Evolutionary conservation across 495 filamentous ascomycete genomes (phyloP).

Genomic region (Schizothecium vesticola): DNA sequence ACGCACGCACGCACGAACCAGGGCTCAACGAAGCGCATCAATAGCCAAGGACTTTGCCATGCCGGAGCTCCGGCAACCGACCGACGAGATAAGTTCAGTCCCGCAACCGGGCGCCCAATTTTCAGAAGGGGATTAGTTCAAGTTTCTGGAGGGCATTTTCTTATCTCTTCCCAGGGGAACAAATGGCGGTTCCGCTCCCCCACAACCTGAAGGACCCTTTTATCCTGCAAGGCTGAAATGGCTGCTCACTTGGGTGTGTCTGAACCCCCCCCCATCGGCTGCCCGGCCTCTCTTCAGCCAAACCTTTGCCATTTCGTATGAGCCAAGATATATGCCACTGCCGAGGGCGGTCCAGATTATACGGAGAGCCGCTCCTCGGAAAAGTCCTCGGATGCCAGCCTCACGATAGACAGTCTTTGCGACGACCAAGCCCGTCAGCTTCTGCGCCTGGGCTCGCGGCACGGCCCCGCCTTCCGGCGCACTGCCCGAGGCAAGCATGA

Average conservation of each 20-base stretch:
- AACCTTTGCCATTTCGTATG: conserved; percentile 73
- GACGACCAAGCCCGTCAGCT: conserved; percentile 45
- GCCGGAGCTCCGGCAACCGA: background rate
- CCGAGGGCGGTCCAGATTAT: conserved; percentile 76
- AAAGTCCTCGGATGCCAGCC: conserved; percentile 66
- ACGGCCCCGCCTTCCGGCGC: conserved; percentile 16
- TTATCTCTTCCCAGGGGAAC: background rate
- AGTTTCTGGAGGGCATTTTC: background rate
- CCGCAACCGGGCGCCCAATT: background rate
- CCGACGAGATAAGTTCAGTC: background rate
- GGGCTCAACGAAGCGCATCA: background rate
- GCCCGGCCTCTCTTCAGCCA: conserved; percentile 47
- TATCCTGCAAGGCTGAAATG: background rate
- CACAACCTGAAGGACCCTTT: background rate
- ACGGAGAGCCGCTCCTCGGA: conserved; percentile 69
- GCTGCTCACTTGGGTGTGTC: background rate
- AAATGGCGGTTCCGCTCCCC: background rate
- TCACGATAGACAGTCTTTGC: conserved; percentile 55
- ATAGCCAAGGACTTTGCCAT: background rate
- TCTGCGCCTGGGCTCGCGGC: conserved; percentile 12
- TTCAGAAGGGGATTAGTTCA: background rate
- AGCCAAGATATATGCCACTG: conserved; percentile 76
- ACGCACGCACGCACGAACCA: background rate
- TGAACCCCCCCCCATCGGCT: background rate
- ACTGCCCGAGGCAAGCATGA: conserved; percentile 56